Evolutionary conservation across 2,329 filamentous ascomycete genomes (phyloP).

Genomic region (Harringtonia aguacate): DNA sequence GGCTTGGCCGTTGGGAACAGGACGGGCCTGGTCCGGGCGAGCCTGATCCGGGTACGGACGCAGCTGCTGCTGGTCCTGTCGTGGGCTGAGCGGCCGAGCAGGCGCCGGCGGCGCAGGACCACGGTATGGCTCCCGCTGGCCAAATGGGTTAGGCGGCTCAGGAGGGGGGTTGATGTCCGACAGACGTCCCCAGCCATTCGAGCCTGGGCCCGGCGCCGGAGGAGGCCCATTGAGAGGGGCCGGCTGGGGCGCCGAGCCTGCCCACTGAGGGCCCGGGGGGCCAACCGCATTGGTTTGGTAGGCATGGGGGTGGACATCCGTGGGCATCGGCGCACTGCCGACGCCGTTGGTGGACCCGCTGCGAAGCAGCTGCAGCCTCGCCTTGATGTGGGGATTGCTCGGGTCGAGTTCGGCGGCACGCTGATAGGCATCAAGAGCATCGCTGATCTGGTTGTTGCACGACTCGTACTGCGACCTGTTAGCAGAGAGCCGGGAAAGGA

Average conservation of each 20-base stretch:
- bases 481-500: background rate
- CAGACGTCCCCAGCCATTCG: conserved; percentile 52
- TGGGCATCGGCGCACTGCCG: conserved; percentile 72
- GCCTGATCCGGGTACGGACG: conserved; percentile 59
- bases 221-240: conserved; percentile 38
- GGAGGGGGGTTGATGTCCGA: conserved; percentile 70
- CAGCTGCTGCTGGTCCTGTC: conserved; percentile 58
- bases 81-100: conserved; percentile 65
- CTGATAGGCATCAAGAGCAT: conserved; percentile 92
- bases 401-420: conserved; percentile 92
- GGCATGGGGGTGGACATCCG: conserved; percentile 90
- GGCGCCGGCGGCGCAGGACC: conserved; percentile 47
- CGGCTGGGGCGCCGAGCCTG: conserved; percentile 49
- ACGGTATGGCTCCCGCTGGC: conserved; percentile 62
- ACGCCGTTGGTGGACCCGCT: conserved; percentile 66
- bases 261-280: conserved; percentile 83
- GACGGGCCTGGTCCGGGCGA: conserved; percentile 51
- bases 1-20: conserved; percentile 13
- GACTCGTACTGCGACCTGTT: conserved; percentile 66
- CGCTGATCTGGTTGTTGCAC: conserved; percentile 96
- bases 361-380: conserved; percentile 78
- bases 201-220: conserved; percentile 44
- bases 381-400: conserved; percentile 90
- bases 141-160: conserved; percentile 72
- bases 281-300: conserved; percentile 81